Evolutionary conservation across 169 alveolate species (phyloP).

Genomic region (Plasmodium gonderi): DNA sequence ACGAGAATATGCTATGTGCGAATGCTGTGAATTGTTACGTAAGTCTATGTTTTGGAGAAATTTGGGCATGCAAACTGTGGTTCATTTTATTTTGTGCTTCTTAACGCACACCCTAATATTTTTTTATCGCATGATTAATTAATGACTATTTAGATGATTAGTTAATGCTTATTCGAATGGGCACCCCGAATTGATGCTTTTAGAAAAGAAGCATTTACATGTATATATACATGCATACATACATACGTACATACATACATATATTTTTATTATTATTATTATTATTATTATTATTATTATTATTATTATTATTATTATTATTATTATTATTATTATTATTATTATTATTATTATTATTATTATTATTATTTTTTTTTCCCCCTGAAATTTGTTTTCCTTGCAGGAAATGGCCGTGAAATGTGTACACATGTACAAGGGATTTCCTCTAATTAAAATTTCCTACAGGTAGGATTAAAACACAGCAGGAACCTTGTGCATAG

Average conservation of each 20-base stretch:
- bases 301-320: no score
- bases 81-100: no score
- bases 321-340: background rate
- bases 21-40: conserved; percentile 39
- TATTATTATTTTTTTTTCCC: no score
- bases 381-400: no score
- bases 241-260: background rate
- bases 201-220: background rate
- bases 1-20: conserved; percentile 28
- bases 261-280: background rate
- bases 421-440: conserved; percentile 40
- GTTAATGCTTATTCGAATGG: no score
- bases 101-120: no score
- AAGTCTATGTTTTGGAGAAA: background rate
- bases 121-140: no score
- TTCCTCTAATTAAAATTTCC: conserved; percentile 57
- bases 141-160: no score
- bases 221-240: background rate
- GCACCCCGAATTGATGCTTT: no score
- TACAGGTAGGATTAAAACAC: conserved; percentile 21
- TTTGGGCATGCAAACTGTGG: background rate
- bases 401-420: conserved; percentile 72
- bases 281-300: no score
- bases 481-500: no score
- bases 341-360: no score